Conservation (phyloP, 2,329 filamentous ascomycete species). For the Pyrenophora seminiperda region DNA sequence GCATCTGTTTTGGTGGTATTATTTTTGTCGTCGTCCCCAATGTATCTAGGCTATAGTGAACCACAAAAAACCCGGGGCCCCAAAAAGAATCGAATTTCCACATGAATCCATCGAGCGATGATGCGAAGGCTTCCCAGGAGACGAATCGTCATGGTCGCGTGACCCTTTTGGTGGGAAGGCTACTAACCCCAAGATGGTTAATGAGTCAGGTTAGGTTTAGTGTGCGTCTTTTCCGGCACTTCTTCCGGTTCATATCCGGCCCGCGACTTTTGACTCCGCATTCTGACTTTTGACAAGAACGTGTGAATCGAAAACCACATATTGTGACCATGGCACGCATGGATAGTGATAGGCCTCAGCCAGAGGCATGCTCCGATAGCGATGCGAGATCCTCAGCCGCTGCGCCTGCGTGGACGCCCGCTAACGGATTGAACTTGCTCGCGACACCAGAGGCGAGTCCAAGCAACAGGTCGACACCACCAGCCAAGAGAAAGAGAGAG, state of each 20-base stretch:
- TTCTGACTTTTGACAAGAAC: conserved; percentile 5
- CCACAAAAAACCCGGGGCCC: no score
- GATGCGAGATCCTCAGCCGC: conserved; percentile 5
- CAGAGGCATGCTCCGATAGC: neutral
- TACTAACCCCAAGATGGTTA: no score
- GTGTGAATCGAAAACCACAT: neutral
- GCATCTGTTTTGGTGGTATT: no score
- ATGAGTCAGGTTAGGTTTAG: conserved; percentile 7
- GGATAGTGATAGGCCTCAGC: conserved; percentile 2
- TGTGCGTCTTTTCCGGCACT: conserved; percentile 13
- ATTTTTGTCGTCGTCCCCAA: no score
- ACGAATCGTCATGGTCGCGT: no score
- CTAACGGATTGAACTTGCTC: conserved; percentile 21
- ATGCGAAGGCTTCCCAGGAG: no score
- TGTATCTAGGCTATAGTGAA: no score
- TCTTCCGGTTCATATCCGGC: conserved; percentile 11
- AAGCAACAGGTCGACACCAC: conserved; percentile 28
- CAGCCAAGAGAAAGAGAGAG: conserved; percentile 43
- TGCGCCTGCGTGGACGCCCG: conserved; percentile 19
- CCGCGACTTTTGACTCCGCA: conserved; percentile 6
- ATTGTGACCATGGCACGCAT: neutral
- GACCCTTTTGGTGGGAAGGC: no score
- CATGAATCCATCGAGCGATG: no score
- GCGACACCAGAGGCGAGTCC: conserved; percentile 23
- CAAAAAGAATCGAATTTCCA: no score